phyloP scores from a whole-genome alignment of 495 filamentous ascomycete genomes.

The Neurospora sp. region DNA sequence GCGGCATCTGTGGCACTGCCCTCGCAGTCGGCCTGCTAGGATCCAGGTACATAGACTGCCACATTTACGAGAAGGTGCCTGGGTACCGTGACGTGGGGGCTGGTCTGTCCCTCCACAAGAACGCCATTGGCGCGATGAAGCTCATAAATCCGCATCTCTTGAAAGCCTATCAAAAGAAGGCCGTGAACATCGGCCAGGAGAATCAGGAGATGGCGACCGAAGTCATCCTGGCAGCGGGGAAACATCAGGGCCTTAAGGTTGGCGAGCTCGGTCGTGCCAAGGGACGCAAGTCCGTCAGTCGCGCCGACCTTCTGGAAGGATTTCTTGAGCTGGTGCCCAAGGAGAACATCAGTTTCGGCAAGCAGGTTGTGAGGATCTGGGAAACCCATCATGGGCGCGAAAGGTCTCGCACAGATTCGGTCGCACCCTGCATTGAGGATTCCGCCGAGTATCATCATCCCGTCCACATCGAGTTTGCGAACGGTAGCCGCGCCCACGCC shows the following conservation, averaged over 20 bases:
- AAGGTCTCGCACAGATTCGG: not conserved
- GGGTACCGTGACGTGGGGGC: constrained; percentile 26
- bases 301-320: constrained; percentile 25
- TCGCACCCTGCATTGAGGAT: not conserved
- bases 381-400: not conserved
- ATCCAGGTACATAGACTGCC: constrained; percentile 20
- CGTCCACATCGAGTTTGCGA: constrained; percentile 24
- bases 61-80: constrained; percentile 23
- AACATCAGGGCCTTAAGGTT: constrained; percentile 18
- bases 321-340: constrained; percentile 20
- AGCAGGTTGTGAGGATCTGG: constrained; percentile 15
- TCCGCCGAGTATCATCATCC: constrained; percentile 3
- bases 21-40: constrained; percentile 22
- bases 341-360: constrained; percentile 19
- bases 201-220: constrained; percentile 24
- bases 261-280: constrained; percentile 31
- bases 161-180: constrained; percentile 26
- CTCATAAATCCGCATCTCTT: constrained; percentile 23
- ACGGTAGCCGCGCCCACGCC: constrained; percentile 17
- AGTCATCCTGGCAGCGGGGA: constrained; percentile 25
- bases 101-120: constrained; percentile 28
- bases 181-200: constrained; percentile 21
- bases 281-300: constrained; percentile 27
- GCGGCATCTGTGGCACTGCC: constrained; percentile 26
- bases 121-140: constrained; percentile 27